Evolutionary conservation across 345 rosid species (phyloP).

Genomic region (Citrus inodora): DNA sequence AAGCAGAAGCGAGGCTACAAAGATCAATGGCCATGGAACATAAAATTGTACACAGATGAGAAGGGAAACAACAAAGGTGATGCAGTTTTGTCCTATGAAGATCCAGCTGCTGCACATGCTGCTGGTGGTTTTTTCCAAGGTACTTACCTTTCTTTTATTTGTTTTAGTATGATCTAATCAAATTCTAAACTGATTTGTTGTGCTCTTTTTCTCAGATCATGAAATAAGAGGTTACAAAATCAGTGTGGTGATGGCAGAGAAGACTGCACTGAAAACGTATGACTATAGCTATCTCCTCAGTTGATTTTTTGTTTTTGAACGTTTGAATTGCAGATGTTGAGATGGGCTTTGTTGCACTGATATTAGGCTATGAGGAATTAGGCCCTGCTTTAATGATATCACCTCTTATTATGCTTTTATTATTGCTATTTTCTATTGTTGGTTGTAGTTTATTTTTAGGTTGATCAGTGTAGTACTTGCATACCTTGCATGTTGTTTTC

Average conservation of each 20-base stretch:
- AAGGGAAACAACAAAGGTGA: slow-evolving; percentile 91
- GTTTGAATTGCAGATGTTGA: background rate
- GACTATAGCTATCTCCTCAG: slow-evolving; percentile 58
- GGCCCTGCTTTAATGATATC: background rate
- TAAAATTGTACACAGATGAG: slow-evolving; percentile 91
- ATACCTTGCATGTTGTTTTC: background rate
- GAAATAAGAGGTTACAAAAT: slow-evolving; percentile 81
- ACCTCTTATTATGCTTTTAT: background rate
- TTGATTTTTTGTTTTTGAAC: background rate
- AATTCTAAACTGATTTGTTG: background rate
- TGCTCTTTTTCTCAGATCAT: slow-evolving; percentile 50
- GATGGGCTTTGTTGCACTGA: background rate
- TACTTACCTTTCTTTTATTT: slow-evolving; percentile 24
- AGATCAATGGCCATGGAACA: slow-evolving; percentile 98
- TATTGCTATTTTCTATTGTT: background rate
- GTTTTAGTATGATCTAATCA: background rate
- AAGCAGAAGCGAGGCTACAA: slow-evolving; percentile 97
- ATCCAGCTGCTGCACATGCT: slow-evolving; percentile 93
- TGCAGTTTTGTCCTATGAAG: slow-evolving; percentile 88
- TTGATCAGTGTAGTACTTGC: background rate
- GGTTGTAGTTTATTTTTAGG: background rate
- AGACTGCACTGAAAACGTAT: slow-evolving; percentile 66
- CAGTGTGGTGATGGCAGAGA: slow-evolving; percentile 88
- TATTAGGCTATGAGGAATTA: background rate
- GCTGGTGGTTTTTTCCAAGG: slow-evolving; percentile 90